A percentile compares a stretch with the other conserved stretches of the same genome.
These are phyloP conservation scores for Zoysia matrella DNA, from an alignment of 202 grass and related monocot genomes.

Conservation along the genomic window DNA sequence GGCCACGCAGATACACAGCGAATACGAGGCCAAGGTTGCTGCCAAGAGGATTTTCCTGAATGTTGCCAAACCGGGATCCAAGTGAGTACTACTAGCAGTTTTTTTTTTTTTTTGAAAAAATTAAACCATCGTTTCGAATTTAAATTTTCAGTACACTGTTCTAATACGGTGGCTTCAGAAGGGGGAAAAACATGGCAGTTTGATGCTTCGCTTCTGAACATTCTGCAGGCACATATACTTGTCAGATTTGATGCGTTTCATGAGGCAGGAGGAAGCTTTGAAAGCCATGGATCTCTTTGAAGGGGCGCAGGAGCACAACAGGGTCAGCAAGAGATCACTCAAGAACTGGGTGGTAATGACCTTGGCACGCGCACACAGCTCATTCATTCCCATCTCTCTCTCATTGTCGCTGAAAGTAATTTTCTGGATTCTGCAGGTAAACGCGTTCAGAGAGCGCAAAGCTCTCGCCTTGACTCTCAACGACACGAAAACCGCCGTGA, in stretches of 20 bases:
- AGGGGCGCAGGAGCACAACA: constrained; percentile 78
- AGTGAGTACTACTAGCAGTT: constrained; percentile 43
- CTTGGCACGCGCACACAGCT: background rate
- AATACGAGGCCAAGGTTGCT: constrained; percentile 85
- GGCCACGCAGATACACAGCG: constrained; percentile 75
- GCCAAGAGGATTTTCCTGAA: constrained; percentile 90
- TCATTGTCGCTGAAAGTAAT: background rate
- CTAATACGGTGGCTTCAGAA: too few species aligned
- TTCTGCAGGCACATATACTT: constrained; percentile 84
- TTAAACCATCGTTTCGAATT: too few species aligned
- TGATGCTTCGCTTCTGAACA: constrained; percentile 3
- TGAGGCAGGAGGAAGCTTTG: constrained; percentile 80
- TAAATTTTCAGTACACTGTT: too few species aligned
- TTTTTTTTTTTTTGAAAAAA: too few species aligned
- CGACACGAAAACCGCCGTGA: constrained; percentile 96
- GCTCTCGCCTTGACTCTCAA: constrained; percentile 91
- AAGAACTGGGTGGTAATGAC: constrained; percentile 92
- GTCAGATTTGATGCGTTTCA: constrained; percentile 82
- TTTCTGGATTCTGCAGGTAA: constrained; percentile 44
- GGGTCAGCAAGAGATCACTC: constrained; percentile 76
- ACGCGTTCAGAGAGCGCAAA: constrained; percentile 92
- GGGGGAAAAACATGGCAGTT: background rate
- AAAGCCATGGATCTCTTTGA: constrained; percentile 87
- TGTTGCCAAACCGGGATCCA: constrained; percentile 68
- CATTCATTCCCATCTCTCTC: background rate